These are phyloP conservation scores for Hippophae tibetana DNA, from an alignment of 306 rosid species.

Conservation along the genomic window DNA sequence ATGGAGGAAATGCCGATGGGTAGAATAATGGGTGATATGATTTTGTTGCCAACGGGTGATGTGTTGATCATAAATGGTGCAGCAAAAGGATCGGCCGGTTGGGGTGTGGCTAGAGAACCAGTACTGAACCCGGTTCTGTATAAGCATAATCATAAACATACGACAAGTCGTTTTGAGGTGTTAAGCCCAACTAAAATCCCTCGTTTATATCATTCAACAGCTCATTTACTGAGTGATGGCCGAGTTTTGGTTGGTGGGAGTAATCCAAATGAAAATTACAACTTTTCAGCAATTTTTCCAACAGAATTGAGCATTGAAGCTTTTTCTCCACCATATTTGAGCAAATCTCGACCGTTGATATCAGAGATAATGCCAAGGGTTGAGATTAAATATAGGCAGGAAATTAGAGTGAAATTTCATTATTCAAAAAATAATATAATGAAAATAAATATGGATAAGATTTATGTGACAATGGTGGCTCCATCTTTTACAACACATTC, in stretches of 20 bases:
- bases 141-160: neutral
- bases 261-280: conserved; percentile 27
- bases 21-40: conserved; percentile 34
- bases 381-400: conserved; percentile 9
- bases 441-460: neutral
- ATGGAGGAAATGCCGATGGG: conserved; percentile 28
- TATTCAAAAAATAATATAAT: neutral
- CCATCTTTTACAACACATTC: conserved; percentile 79
- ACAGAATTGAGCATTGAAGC: conserved; percentile 29
- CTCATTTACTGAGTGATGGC: conserved; percentile 25
- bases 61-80: conserved; percentile 31
- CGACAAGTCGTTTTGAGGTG: conserved; percentile 12
- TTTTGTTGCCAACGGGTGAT: conserved; percentile 30
- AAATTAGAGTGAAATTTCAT: conserved; percentile 8
- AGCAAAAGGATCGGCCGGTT: conserved; percentile 26
- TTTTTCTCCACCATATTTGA: conserved; percentile 21
- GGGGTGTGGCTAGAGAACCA: conserved; percentile 23
- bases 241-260: conserved; percentile 30
- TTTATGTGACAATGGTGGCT: conserved; percentile 29
- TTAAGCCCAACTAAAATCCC: conserved; percentile 18
- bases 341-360: conserved; percentile 18
- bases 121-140: conserved; percentile 23
- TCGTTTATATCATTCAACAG: conserved; percentile 26
- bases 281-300: conserved; percentile 24
- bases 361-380: conserved; percentile 8